A percentile compares a stretch with the other conserved stretches of the same genome.
phyloP scores from a whole-genome alignment of 345 rosid genomes.

The Euphorbia lathyris region DNA sequence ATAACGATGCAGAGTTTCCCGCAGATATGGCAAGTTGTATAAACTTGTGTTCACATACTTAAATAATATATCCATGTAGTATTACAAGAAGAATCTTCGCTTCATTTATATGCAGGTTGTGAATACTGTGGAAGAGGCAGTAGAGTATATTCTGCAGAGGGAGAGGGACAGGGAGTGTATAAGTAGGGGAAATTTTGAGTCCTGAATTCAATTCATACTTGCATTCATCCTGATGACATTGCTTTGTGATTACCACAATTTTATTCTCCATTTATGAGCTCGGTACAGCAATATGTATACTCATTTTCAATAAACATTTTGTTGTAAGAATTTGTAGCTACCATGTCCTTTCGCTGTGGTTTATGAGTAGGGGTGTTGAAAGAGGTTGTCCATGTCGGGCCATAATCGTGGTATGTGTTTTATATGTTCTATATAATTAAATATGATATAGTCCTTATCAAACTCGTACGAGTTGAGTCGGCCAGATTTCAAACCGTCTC shows the following conservation, averaged over 20 bases:
- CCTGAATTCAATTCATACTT: neutral
- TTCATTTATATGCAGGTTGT: conserved; percentile 34
- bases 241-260: neutral
- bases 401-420: too few species aligned
- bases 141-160: conserved; percentile 40
- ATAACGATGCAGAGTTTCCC: conserved; percentile 36
- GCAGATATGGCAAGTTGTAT: conserved; percentile 42
- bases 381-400: too few species aligned
- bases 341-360: too few species aligned
- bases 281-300: too few species aligned
- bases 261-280: too few species aligned
- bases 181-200: neutral
- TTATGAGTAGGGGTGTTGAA: too few species aligned
- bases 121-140: conserved; percentile 48
- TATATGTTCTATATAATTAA: too few species aligned
- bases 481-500: too few species aligned
- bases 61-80: neutral
- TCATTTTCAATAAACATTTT: too few species aligned
- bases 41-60: neutral
- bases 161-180: conserved; percentile 25
- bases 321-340: too few species aligned
- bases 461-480: too few species aligned
- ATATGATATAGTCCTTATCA: too few species aligned
- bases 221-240: neutral
- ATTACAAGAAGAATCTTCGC: neutral